phyloP scores from a whole-genome alignment of 352 stramenopile species.

The Pythium apleroticum region DNA sequence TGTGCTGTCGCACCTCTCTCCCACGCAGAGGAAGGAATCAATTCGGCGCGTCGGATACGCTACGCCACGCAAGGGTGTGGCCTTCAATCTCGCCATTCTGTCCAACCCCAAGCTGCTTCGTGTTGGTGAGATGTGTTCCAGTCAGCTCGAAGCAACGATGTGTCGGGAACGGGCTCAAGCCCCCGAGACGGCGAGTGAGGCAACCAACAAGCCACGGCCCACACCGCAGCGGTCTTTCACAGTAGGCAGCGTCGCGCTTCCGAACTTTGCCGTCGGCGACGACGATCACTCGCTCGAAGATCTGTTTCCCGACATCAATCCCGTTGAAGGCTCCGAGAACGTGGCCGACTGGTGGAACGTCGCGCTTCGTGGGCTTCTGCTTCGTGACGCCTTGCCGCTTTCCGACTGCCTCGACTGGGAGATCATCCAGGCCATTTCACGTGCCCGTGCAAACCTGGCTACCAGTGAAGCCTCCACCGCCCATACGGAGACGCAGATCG shows the following conservation, averaged over 20 bases:
- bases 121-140: slow-evolving; percentile 28
- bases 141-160: slow-evolving; percentile 4
- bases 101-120: slow-evolving; percentile 21
- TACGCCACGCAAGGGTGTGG: slow-evolving; percentile 41
- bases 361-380: slow-evolving; percentile 40
- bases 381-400: slow-evolving; percentile 37
- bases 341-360: slow-evolving; percentile 51
- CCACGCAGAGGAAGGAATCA: slow-evolving; percentile 4
- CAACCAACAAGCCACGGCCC: background rate
- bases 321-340: slow-evolving; percentile 15
- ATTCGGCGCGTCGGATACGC: slow-evolving; percentile 9
- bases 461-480: background rate
- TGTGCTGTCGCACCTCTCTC: slow-evolving; percentile 23
- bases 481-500: background rate
- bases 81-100: slow-evolving; percentile 63
- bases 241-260: background rate
- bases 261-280: background rate
- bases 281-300: slow-evolving; percentile 22
- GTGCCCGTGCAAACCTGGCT: background rate
- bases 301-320: slow-evolving; percentile 34
- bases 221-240: background rate
- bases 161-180: background rate
- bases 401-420: slow-evolving; percentile 52
- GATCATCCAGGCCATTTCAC: slow-evolving; percentile 32
- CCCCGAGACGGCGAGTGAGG: background rate